Evolutionary conservation across 805 yeast genomes (phyloP).

Genomic region (Komagataella phaffii): DNA sequence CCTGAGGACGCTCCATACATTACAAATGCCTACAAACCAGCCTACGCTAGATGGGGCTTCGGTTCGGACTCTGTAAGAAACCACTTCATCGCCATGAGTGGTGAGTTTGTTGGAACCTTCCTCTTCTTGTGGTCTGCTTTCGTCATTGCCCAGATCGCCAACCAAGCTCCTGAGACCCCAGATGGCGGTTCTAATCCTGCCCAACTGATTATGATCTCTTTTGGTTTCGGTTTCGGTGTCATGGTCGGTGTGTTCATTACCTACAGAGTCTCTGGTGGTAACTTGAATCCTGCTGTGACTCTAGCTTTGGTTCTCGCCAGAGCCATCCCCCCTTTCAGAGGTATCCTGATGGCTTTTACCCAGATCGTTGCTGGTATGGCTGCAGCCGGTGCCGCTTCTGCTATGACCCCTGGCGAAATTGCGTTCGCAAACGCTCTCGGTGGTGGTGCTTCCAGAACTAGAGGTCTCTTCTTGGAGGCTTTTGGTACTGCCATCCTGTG

Average conservation of each 20-base stretch:
- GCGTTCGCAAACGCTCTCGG: slow-evolving; percentile 78
- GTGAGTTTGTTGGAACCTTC: slow-evolving; percentile 82
- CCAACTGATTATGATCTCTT: slow-evolving; percentile 54
- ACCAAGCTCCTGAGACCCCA: slow-evolving; percentile 18
- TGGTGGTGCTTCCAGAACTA: slow-evolving; percentile 27
- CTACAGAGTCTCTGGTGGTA: slow-evolving; percentile 49
- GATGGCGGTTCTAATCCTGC: slow-evolving; percentile 33
- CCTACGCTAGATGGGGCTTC: slow-evolving; percentile 22
- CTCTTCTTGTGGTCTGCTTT: slow-evolving; percentile 74
- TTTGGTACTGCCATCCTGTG: slow-evolving; percentile 30
- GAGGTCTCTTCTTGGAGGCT: slow-evolving; percentile 34
- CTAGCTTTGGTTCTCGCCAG: slow-evolving; percentile 31
- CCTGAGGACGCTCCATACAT: slow-evolving; percentile 10
- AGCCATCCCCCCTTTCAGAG: slow-evolving; percentile 36
- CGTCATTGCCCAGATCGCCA: slow-evolving; percentile 75
- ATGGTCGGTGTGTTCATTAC: slow-evolving; percentile 35
- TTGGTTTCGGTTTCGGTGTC: slow-evolving; percentile 42
- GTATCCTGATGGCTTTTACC: slow-evolving; percentile 28
- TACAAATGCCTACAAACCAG: slow-evolving; percentile 21
- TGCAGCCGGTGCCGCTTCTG: slow-evolving; percentile 28
- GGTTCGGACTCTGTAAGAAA: slow-evolving; percentile 33
- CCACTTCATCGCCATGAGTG: slow-evolving; percentile 55
- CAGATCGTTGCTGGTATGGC: slow-evolving; percentile 59
- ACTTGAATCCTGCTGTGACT: slow-evolving; percentile 40
- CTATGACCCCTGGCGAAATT: slow-evolving; percentile 31